Percentiles rank a stretch among this genome's conserved stretches.
phyloP scores from a whole-genome alignment of 352 stramenopile genomes.

The Pythium grandisporangium region DNA sequence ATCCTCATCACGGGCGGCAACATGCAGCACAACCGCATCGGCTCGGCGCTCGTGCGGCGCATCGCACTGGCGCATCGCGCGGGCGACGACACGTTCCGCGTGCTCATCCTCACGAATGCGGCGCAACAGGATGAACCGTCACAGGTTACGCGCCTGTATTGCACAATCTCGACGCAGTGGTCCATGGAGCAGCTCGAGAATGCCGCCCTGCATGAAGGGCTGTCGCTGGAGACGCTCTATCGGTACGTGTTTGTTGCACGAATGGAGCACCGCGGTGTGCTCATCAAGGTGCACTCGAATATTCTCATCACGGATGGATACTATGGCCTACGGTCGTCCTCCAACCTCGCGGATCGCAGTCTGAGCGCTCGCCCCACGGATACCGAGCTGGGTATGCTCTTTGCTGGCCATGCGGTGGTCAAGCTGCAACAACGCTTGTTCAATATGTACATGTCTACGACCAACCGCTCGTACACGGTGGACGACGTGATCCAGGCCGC shows the following conservation, averaged over 20 bases:
- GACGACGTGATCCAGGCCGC: conserved; percentile 1
- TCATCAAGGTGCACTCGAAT: conserved; percentile 77
- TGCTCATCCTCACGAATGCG: conserved; percentile 62
- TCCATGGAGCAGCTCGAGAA: conserved; percentile 61
- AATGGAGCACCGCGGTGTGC: conserved; percentile 30
- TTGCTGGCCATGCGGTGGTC: conserved; percentile 27
- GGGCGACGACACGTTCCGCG: conserved; percentile 32
- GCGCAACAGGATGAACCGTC: conserved; percentile 73
- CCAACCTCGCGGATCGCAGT: conserved; percentile 69
- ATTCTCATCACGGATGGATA: conserved; percentile 67
- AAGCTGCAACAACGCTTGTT: conserved; percentile 52
- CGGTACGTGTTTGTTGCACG: conserved; percentile 38
- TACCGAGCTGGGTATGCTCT: conserved; percentile 59
- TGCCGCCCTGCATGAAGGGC: conserved; percentile 28
- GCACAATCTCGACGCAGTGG: conserved; percentile 69
- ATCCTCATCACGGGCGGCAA: conserved; percentile 68
- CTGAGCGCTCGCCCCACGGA: conserved; percentile 57
- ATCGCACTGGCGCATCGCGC: conserved; percentile 32
- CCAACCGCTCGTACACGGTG: conserved; percentile 7
- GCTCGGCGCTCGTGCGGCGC: conserved; percentile 42
- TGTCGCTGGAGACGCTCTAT: conserved; percentile 26
- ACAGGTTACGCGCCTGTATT: conserved; percentile 67
- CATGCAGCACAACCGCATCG: conserved; percentile 70
- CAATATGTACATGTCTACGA: conserved; percentile 55
- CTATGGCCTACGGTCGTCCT: conserved; percentile 63